These are phyloP conservation scores for Vaccinium myrtillus DNA, from an alignment of 148 eudicot species.

Conservation along the genomic window DNA sequence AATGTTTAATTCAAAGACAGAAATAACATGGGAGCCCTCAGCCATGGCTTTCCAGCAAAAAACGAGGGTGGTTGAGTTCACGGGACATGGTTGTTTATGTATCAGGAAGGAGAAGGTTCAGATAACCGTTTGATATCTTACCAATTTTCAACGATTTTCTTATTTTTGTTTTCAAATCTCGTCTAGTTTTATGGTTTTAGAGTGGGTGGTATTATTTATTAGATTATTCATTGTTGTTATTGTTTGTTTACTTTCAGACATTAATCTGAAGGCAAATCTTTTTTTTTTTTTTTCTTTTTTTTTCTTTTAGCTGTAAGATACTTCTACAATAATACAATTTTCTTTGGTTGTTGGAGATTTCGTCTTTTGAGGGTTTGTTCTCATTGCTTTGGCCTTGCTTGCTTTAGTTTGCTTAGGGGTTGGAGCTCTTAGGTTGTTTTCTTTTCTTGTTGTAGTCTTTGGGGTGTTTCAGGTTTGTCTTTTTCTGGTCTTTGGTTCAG, in stretches of 20 bases:
- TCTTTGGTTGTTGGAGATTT: too few species aligned
- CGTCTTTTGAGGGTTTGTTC: too few species aligned
- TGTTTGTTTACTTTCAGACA: background rate
- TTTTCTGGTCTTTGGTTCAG: too few species aligned
- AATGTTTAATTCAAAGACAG: constrained; percentile 1
- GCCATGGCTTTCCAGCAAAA: background rate
- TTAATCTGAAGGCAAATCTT: background rate
- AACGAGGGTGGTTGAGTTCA: constrained; percentile 12
- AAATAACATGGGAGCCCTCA: constrained; percentile 6
- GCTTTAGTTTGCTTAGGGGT: too few species aligned
- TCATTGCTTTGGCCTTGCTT: too few species aligned
- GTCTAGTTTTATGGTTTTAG: background rate
- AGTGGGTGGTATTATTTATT: background rate
- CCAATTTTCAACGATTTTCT: background rate
- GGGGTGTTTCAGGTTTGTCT: too few species aligned
- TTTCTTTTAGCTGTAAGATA: background rate
- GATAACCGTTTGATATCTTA: background rate
- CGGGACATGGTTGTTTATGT: constrained; percentile 14
- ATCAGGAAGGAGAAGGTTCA: background rate
- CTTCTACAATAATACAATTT: background rate
- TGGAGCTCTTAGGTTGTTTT: too few species aligned
- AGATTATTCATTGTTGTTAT: background rate
- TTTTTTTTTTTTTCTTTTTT: background rate
- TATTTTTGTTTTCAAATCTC: background rate
- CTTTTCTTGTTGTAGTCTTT: too few species aligned